Percentiles rank a stretch among this genome's conserved stretches.
phyloP scores from a whole-genome alignment of 345 rosid genomes.

The Combretum micranthum region DNA sequence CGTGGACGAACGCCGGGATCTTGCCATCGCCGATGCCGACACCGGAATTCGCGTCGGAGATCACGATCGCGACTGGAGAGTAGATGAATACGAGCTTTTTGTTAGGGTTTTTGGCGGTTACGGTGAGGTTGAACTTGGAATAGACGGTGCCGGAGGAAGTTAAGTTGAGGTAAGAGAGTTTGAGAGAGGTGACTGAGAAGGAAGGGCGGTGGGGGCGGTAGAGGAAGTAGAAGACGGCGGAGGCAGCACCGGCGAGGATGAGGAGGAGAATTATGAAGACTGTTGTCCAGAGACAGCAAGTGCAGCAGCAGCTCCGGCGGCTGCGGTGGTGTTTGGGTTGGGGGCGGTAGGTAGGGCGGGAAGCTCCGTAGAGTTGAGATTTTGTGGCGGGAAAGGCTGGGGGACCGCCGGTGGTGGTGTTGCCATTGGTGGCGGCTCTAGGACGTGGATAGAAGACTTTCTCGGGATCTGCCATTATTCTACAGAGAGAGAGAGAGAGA shows the following conservation, averaged over 20 bases:
- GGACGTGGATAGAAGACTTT: constrained; percentile 49
- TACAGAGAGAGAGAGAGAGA: constrained; percentile 1
- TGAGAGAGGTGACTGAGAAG: constrained; percentile 29
- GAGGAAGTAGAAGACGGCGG: constrained; percentile 24
- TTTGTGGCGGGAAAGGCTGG: constrained; percentile 33
- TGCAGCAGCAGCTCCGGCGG: constrained; percentile 28
- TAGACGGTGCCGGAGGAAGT: constrained; percentile 29
- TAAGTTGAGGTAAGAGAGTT: constrained; percentile 22
- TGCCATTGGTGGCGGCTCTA: constrained; percentile 35
- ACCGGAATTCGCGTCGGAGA: constrained; percentile 21
- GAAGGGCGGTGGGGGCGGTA: constrained; percentile 42
- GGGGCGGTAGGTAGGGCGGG: constrained; percentile 35
- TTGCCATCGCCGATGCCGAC: constrained; percentile 52
- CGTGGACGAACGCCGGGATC: constrained; percentile 53
- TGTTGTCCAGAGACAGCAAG: constrained; percentile 28
- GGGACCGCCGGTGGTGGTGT: constrained; percentile 11
- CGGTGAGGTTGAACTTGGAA: constrained; percentile 54
- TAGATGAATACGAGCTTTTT: constrained; percentile 59
- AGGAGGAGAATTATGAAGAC: constrained; percentile 22
- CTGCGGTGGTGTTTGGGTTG: constrained; percentile 20
- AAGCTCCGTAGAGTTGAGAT: constrained; percentile 34
- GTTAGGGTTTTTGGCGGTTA: constrained; percentile 75
- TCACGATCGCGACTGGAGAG: constrained; percentile 30
- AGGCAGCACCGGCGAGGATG: constrained; percentile 23
- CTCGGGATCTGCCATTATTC: constrained; percentile 37